A percentile compares a stretch with the other conserved stretches of the same genome.
Evolutionary conservation across 495 filamentous ascomycete genomes (phyloP).

Genomic region (Penicillium roqueforti): DNA sequence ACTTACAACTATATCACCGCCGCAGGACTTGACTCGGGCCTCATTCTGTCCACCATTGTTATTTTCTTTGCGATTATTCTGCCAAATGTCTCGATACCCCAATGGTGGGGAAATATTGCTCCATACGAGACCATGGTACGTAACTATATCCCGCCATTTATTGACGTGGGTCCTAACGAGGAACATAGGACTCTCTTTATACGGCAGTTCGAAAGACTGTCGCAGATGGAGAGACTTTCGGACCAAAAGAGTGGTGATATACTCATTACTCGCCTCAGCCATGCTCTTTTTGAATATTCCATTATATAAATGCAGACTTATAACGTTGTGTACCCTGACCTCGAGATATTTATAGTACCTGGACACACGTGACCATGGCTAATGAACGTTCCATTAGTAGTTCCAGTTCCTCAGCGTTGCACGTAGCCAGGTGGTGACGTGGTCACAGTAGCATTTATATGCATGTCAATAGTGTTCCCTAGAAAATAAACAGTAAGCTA

Average conservation of each 20-base stretch:
- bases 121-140: constrained; percentile 29
- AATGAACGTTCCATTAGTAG: background rate
- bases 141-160: background rate
- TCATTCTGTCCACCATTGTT: constrained; percentile 53
- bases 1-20: constrained; percentile 53
- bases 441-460: constrained; percentile 5
- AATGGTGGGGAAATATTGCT: constrained; percentile 54
- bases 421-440: constrained; percentile 4
- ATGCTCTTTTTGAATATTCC: no score
- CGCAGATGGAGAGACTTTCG: constrained; percentile 47
- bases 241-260: constrained; percentile 39
- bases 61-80: constrained; percentile 54
- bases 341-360: constrained; percentile 8
- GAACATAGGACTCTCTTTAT: constrained; percentile 40
- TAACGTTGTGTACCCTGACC: background rate
- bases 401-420: constrained; percentile 5
- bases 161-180: background rate
- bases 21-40: constrained; percentile 50
- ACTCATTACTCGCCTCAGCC: background rate
- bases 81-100: constrained; percentile 42
- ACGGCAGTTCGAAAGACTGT: constrained; percentile 49
- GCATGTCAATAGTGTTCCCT: background rate
- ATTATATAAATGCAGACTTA: background rate
- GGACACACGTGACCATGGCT: constrained; percentile 4
- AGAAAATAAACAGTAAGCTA: background rate